phyloP scores from a whole-genome alignment of 2,329 filamentous ascomycete genomes.

The Claviceps cyperi region DNA sequence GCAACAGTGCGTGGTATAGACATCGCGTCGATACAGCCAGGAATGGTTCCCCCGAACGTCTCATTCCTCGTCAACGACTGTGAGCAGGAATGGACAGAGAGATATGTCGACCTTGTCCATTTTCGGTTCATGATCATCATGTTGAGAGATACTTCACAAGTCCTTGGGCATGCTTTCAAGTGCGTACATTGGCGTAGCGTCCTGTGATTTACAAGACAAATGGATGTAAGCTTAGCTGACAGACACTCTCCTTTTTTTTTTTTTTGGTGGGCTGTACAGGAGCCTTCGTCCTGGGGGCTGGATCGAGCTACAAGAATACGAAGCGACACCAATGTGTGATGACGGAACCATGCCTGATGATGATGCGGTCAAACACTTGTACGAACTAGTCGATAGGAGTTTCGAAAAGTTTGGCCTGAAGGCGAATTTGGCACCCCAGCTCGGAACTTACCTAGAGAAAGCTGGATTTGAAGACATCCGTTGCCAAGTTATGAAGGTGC shows the following conservation, averaged over 20 bases:
- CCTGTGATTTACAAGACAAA: neutral
- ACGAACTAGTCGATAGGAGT: slow-evolving; percentile 6
- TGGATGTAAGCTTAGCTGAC: neutral
- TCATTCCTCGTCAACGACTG: slow-evolving; percentile 23
- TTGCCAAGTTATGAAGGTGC: slow-evolving; percentile 23
- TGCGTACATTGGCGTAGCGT: slow-evolving; percentile 6
- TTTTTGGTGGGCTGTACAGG: neutral
- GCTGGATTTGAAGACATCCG: slow-evolving; percentile 12
- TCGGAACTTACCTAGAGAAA: slow-evolving; percentile 6
- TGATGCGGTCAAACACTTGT: slow-evolving; percentile 6
- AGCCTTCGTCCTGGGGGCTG: slow-evolving; percentile 27
- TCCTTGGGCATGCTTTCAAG: slow-evolving; percentile 9
- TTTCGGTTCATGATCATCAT: slow-evolving; percentile 12
- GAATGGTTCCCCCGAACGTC: slow-evolving; percentile 26
- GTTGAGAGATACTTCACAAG: slow-evolving; percentile 8
- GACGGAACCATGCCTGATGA: slow-evolving; percentile 15
- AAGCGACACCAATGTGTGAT: slow-evolving; percentile 20
- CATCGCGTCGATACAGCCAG: slow-evolving; percentile 25
- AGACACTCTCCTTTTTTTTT: neutral
- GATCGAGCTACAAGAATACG: slow-evolving; percentile 28
- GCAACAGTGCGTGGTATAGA: slow-evolving; percentile 24
- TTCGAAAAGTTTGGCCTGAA: slow-evolving; percentile 9
- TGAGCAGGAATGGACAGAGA: slow-evolving; percentile 17
- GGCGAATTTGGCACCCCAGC: slow-evolving; percentile 8
- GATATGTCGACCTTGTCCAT: slow-evolving; percentile 17